Evolutionary conservation across 768 basidiomycete species (phyloP), one percentile per base, ranked within the genome.

Genomic region (Mycena chlorophos): DNA sequence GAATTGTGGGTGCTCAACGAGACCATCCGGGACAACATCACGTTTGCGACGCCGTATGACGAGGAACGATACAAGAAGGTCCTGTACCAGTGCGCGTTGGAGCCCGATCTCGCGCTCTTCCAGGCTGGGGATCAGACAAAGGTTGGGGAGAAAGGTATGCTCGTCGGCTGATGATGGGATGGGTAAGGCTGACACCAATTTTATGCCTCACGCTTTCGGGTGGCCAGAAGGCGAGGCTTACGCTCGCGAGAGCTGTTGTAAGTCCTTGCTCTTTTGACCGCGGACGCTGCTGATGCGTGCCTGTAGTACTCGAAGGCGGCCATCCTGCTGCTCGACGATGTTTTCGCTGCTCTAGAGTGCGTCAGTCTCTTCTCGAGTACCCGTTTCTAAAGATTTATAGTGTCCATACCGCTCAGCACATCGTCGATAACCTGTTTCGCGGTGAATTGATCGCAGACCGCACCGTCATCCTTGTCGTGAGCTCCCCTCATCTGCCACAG

Each of bases 1-100:
- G 89, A 91, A 66, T 84, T 87, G 1, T 94, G 91, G 91, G 85
- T 92, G 2, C 83, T 87, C 66, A 91, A 90, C 59, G 87, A 87
- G 58, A 90, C 88, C 0, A 88, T 91, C 52, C 76, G 72, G 66
- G 87, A 91, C 40, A 96, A 95, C 65, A 88, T 96, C 56, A 69
- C 88, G 46, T 95, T 96, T 58, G 91, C 91, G 28, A 73, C 83
- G n/a, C 79, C 84, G 0, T 92, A 84, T 57, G 88, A 94, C 37
- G 86, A 90, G 65, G 82, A 79, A 55, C 78, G 87, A 6, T 95
- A 95, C 67, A 86, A 86, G 77, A 82, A 85, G 66, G 90, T 87
- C 2, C 70, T 96, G 31, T 70, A 79, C 16, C 89, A 91, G 66
- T 85, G 90, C 19, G 89, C 83, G 51, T 73, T 94, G 42, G 85